Conservation (phyloP, 2,329 filamentous ascomycete species). For the Alternaria postmessia region DNA sequence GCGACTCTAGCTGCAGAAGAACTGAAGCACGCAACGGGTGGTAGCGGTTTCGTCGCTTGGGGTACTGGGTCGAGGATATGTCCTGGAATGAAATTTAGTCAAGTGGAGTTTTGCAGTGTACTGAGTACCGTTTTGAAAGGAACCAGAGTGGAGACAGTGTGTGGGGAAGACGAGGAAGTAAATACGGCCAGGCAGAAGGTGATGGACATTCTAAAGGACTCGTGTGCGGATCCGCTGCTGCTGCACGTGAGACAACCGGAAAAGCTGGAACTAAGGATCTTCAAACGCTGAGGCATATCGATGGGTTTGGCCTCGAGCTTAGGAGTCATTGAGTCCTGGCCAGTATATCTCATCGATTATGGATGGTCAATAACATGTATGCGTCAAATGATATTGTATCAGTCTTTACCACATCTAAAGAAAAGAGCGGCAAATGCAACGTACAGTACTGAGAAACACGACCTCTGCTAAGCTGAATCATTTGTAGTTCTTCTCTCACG, state of each 20-base stretch:
- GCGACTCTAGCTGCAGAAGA: slow-evolving; percentile 3
- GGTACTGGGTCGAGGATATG: slow-evolving; percentile 60
- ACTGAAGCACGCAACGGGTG: slow-evolving; percentile 10
- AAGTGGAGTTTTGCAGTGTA: slow-evolving; percentile 63
- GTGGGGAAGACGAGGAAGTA: not conserved
- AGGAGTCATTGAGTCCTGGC: not conserved
- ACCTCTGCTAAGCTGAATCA: not conserved
- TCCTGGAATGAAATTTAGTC: slow-evolving; percentile 63
- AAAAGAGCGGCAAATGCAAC: not conserved
- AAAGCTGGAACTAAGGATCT: slow-evolving; percentile 2
- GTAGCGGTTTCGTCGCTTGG: slow-evolving; percentile 56
- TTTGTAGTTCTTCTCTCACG: not conserved
- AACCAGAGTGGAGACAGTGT: slow-evolving; percentile 9
- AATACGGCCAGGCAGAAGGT: slow-evolving; percentile 12
- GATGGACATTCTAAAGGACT: slow-evolving; percentile 19
- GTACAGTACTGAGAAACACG: not conserved
- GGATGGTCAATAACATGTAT: not conserved
- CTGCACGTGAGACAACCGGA: slow-evolving; percentile 18
- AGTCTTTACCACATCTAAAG: not conserved
- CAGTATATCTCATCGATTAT: not conserved
- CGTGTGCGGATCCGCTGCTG: slow-evolving; percentile 20
- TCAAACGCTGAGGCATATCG: not conserved
- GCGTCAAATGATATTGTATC: not conserved
- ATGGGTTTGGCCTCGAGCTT: not conserved
- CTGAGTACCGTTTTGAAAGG: slow-evolving; percentile 42